These are phyloP conservation scores for Talaromyces nanjingensis DNA, from an alignment of 495 filamentous ascomycete genomes.

Conservation along the genomic window DNA sequence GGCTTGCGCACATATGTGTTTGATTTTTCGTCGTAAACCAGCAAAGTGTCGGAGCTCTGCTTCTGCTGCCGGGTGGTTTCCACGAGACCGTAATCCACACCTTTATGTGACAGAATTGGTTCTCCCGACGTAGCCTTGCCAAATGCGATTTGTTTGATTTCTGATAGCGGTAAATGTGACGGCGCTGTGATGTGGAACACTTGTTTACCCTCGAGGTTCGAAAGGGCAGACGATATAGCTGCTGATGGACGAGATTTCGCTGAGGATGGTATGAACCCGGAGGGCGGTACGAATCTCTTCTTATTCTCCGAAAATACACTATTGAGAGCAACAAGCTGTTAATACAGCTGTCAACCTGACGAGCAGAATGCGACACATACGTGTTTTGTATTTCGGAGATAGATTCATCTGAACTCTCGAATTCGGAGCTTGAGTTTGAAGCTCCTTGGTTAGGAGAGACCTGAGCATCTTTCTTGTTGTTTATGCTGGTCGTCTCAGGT, in stretches of 20 bases:
- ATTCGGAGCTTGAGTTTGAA: slow-evolving; percentile 21
- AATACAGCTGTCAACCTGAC: not conserved
- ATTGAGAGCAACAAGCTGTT: not conserved
- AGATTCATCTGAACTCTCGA: slow-evolving; percentile 20
- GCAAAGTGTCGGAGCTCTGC: slow-evolving; percentile 23
- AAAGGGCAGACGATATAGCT: slow-evolving; percentile 28
- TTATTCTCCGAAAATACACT: slow-evolving; percentile 12
- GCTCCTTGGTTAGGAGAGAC: slow-evolving; percentile 11
- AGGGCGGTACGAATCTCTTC: slow-evolving; percentile 32
- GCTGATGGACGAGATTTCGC: slow-evolving; percentile 28
- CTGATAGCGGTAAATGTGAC: slow-evolving; percentile 33
- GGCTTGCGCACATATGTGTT: slow-evolving; percentile 25
- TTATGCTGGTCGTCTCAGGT: not conserved
- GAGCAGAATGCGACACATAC: not conserved
- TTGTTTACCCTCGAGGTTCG: slow-evolving; percentile 37
- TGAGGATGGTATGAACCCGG: slow-evolving; percentile 34
- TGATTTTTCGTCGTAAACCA: slow-evolving; percentile 29
- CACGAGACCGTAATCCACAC: slow-evolving; percentile 38
- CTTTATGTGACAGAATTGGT: slow-evolving; percentile 32
- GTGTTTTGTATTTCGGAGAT: slow-evolving; percentile 5
- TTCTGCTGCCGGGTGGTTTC: slow-evolving; percentile 34
- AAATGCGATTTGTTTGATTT: slow-evolving; percentile 36
- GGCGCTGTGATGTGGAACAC: slow-evolving; percentile 39
- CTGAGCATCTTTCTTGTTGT: not conserved
- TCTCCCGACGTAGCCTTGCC: slow-evolving; percentile 34